Conservation (phyloP, 345 rosid species). For the Camelina laxa region DNA sequence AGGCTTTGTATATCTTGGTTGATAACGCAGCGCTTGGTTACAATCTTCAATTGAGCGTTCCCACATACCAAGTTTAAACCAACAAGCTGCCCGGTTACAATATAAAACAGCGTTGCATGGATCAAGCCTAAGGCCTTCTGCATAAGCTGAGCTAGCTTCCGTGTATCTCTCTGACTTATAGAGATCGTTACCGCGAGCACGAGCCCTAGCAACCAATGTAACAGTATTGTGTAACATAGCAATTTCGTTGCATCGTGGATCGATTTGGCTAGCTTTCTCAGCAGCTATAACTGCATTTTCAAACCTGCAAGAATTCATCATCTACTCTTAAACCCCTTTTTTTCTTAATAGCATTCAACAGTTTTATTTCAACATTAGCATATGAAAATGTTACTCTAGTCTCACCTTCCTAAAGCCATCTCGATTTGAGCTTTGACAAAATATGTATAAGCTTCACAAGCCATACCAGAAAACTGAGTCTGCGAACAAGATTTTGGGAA, state of each 20-base stretch:
- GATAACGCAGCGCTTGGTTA: slow-evolving; percentile 71
- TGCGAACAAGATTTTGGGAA: slow-evolving; percentile 60
- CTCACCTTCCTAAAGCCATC: slow-evolving; percentile 96
- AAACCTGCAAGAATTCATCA: slow-evolving; percentile 87
- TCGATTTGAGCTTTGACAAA: slow-evolving; percentile 83
- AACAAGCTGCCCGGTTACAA: slow-evolving; percentile 97
- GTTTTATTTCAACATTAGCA: background rate
- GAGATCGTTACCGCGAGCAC: slow-evolving; percentile 93
- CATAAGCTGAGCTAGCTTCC: slow-evolving; percentile 91
- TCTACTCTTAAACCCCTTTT: slow-evolving; percentile 47
- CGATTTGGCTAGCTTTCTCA: slow-evolving; percentile 81
- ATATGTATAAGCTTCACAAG: slow-evolving; percentile 72
- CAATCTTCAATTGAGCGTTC: slow-evolving; percentile 90
- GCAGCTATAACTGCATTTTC: slow-evolving; percentile 85
- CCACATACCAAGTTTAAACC: slow-evolving; percentile 93
- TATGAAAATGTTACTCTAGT: slow-evolving; percentile 21
- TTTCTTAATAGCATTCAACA: background rate
- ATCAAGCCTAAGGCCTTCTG: slow-evolving; percentile 91
- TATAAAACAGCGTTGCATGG: slow-evolving; percentile 80
- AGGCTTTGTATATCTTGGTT: slow-evolving; percentile 84
- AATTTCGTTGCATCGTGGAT: slow-evolving; percentile 78
- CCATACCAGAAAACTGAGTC: slow-evolving; percentile 74
- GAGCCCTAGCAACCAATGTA: slow-evolving; percentile 79
- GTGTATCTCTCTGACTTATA: slow-evolving; percentile 95
- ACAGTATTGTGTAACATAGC: slow-evolving; percentile 70